These are phyloP conservation scores for Chaetomium tenue DNA, from an alignment of 495 filamentous ascomycete species.

Conservation along the genomic window DNA sequence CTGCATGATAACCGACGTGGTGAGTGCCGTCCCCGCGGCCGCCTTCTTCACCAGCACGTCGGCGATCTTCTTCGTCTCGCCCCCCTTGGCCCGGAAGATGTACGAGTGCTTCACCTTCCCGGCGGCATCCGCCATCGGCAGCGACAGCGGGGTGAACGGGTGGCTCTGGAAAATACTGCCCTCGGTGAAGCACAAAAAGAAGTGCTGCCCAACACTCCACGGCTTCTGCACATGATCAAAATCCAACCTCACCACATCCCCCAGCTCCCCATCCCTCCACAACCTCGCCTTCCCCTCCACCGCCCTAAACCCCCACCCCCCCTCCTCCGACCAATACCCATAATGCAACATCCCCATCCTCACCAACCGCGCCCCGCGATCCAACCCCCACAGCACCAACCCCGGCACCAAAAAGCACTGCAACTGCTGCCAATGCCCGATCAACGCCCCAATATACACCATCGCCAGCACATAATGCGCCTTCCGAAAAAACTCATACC, in stretches of 20 bases:
- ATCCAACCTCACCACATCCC: conserved; percentile 56
- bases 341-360: conserved; percentile 56
- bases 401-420: conserved; percentile 62
- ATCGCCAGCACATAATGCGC: conserved; percentile 62
- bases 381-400: conserved; percentile 56
- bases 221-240: conserved; percentile 54
- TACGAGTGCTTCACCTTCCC: conserved; percentile 55
- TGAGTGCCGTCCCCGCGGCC: conserved; percentile 15
- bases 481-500: conserved; percentile 67
- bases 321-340: conserved; percentile 36
- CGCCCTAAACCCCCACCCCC: conserved; percentile 47
- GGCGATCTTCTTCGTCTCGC: conserved; percentile 54
- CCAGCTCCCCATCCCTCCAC: conserved; percentile 51
- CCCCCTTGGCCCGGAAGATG: conserved; percentile 58
- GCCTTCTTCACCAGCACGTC: conserved; percentile 25
- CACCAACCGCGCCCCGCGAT: conserved; percentile 51
- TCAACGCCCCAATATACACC: conserved; percentile 65
- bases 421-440: conserved; percentile 63
- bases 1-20: conserved; percentile 53
- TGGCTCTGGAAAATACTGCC: conserved; percentile 65
- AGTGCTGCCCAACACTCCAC: conserved; percentile 65
- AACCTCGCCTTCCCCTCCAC: conserved; percentile 48
- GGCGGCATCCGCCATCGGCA: conserved; percentile 40
- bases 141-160: conserved; percentile 60
- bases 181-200: conserved; percentile 60